A percentile compares a stretch with the other conserved stretches of the same genome.
Conservation (phyloP, 129 eudicot species). For the carrot (Daucus carota) region DNA sequence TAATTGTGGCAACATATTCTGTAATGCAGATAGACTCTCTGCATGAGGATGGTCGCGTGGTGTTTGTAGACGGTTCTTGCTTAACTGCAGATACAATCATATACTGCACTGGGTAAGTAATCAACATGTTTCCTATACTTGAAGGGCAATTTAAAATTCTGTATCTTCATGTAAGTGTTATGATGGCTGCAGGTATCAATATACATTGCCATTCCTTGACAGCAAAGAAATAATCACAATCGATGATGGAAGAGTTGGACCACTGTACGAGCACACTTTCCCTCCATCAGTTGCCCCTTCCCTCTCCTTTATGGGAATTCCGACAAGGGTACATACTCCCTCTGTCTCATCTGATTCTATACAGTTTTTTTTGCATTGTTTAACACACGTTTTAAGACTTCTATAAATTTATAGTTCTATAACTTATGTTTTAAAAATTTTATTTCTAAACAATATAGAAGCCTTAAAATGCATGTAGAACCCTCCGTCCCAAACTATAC, state of each 20-base stretch:
- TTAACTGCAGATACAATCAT: conserved; percentile 71
- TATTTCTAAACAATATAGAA: too few species aligned
- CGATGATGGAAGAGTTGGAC: conserved; percentile 93
- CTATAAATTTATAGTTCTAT: too few species aligned
- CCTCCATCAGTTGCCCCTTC: conserved; percentile 94
- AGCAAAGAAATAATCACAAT: conserved; percentile 71
- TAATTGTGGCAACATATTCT: background rate
- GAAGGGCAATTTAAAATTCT: background rate
- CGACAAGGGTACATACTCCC: conserved; percentile 48
- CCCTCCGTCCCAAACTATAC: too few species aligned
- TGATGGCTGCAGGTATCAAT: conserved; percentile 60
- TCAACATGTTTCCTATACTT: background rate
- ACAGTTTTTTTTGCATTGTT: too few species aligned
- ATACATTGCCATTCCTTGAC: conserved; percentile 94
- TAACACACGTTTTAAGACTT: too few species aligned
- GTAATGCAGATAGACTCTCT: conserved; percentile 62
- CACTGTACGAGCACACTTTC: conserved; percentile 80
- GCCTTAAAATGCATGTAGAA: too few species aligned
- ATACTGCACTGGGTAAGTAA: conserved; percentile 79
- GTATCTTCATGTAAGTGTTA: background rate
- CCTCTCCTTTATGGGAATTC: conserved; percentile 86
- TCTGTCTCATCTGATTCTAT: too few species aligned
- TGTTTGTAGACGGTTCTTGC: conserved; percentile 52
- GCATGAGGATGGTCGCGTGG: conserved; percentile 71
- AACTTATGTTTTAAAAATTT: too few species aligned